A percentile compares a stretch with the other conserved stretches of the same genome.
These are phyloP conservation scores for Chrysanthemum makinoi DNA, from an alignment of 129 eudicot species.

Conservation along the genomic window DNA sequence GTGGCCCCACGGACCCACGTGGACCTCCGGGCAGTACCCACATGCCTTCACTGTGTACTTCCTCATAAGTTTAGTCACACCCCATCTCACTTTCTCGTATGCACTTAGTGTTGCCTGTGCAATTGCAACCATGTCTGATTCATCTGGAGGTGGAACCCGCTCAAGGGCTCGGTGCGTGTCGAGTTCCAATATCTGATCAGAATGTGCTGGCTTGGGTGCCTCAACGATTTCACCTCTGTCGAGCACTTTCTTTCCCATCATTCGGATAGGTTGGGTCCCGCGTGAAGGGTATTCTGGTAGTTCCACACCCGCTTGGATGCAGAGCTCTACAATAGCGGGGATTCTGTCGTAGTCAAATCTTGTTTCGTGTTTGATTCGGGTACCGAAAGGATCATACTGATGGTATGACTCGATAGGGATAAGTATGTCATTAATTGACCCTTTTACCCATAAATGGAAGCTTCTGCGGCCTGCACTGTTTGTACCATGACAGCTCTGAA, in stretches of 20 bases:
- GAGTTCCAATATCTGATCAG: slow-evolving; percentile 44
- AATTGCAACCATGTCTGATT: slow-evolving; percentile 41
- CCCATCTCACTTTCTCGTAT: slow-evolving; percentile 73
- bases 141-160: slow-evolving; percentile 58
- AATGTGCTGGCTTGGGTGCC: slow-evolving; percentile 33
- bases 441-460: slow-evolving; percentile 88
- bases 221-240: slow-evolving; percentile 64
- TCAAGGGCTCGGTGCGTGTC: slow-evolving; percentile 77
- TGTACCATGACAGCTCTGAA: slow-evolving; percentile 70
- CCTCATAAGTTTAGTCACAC: slow-evolving; percentile 74
- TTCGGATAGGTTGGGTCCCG: slow-evolving; percentile 84
- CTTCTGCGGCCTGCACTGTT: slow-evolving; percentile 55
- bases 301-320: slow-evolving; percentile 98
- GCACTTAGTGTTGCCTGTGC: slow-evolving; percentile 68
- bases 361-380: slow-evolving; percentile 85
- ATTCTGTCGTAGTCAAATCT: slow-evolving; percentile 78
- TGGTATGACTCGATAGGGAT: slow-evolving; percentile 91
- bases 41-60: slow-evolving; percentile 92
- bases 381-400: slow-evolving; percentile 84
- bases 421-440: slow-evolving; percentile 83
- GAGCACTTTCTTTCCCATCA: slow-evolving; percentile 80
- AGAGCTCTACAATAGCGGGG: slow-evolving; percentile 93
- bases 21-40: slow-evolving; percentile 96
- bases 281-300: slow-evolving; percentile 82
- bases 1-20: slow-evolving; percentile 99